Base-by-base conservation (phyloP, 306 rosid species). In the Lotus japonicus region DNA sequence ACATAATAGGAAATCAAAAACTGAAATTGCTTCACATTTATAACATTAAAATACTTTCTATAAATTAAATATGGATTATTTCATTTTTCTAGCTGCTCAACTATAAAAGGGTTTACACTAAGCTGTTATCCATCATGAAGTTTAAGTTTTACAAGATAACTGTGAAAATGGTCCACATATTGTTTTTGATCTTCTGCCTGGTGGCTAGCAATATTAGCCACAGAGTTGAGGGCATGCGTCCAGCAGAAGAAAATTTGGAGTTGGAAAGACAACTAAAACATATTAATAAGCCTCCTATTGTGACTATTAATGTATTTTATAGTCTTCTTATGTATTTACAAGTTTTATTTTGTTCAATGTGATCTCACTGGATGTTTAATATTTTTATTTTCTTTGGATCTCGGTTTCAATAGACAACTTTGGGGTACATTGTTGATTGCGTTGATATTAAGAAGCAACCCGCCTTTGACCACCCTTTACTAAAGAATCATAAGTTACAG, bases 401-500 rank as follows among this genome's bases (percentile, higher is more conserved):
- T 28, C 53, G 52, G 1, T 6, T 17, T 55, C 3, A 4, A 10
- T 0, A 74, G 67, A 65, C 53, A 56, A 56, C 55, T 12, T 55
- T 33, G 10, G 79, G 73, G 0, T 3, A 74, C 5, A 65, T 45
- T 35, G 8, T 64, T 53, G 79, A 74, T 45, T 74, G 79, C 39
- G 53, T 74, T 45, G 67, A 74, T 3, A 65, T 74, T 16, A 13
- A 55, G 3, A 65, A 74, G 9, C 79, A 74, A 45, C 35, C 67
- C 0, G 35, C 72, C 3, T 74, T 74, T 13, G 36, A 33, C 10
- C 58, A 54, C 44, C 72, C 72, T 12, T 31, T 64, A 11, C 0
- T 74, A 10, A 55, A 74, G 2, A 64, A 64, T 44, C 78, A 74
- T 1, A 74, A 54, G 17, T 28, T 64, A 4, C 51, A 64, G 58